Base-by-base conservation (phyloP, 148 eudicot genomes). In the Cornus controversa region DNA sequence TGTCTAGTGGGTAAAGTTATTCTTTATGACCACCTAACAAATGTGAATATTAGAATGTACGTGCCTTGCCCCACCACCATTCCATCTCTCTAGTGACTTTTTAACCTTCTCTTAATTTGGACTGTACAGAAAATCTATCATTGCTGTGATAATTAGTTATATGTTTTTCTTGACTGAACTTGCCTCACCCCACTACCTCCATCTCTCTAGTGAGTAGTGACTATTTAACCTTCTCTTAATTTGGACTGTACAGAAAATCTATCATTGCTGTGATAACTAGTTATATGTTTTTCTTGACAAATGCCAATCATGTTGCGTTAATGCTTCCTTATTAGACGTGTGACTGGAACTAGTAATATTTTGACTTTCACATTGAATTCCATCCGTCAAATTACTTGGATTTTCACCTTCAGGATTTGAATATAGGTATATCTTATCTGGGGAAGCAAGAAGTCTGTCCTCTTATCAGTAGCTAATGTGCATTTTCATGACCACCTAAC, bases 381-480 rank as follows among this genome's bases (percentile, higher is more conserved):
- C 24, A 26, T 45, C 53, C 14, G 18, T 24, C 15, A 72, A 26
- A 18, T 72, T 57, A 3, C 65, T 57, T 8, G 22, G 69, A n/a
- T 74, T 25, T 67, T 11, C 36, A 65, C 65, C 31, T 72, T 80
- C 47, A 45, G 22, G 75, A 45, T 69, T 69, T 70, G 28, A 67
- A 31, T 78, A 67, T 80, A 90, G 97, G 97, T 58, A 76, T 92
- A 62, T 85, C 92, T 79, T 92, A 92, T 86, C 85, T 78, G 62
- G 97, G 90, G 85, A 92, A 92, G 86, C 85, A 92, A 80, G 97
- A 92, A 87, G 97, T 92, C 54, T 88, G 94, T 25, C 54, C 82
- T 45, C 94, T 50, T 5, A 34, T 25, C n/a, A 15, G 62, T 71
- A 26, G 74, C n/a, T 71, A 5, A 16, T 25, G 54, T 23, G 42